A percentile compares a stretch with the other conserved stretches of the same genome.
Evolutionary conservation across 768 basidiomycete genomes (phyloP).

Genomic region (Rhodosporidiobolus odoratus): DNA sequence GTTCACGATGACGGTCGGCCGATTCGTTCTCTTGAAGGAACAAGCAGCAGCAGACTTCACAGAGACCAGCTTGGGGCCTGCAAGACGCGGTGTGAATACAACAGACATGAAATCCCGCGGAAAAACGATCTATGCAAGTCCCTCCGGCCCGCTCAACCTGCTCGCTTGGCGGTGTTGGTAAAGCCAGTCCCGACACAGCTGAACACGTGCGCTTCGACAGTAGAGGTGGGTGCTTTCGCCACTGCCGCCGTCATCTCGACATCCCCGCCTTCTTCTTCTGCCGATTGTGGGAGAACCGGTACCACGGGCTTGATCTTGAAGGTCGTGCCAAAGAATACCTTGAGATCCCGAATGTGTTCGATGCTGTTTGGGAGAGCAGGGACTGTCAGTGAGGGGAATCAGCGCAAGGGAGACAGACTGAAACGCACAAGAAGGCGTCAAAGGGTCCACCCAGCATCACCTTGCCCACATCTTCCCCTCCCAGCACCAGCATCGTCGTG

Average conservation of each 20-base stretch:
- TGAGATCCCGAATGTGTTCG: conserved; percentile 80
- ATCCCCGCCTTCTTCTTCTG: conserved; percentile 29
- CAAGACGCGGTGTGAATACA: neutral
- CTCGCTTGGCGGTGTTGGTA: conserved; percentile 61
- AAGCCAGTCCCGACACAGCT: conserved; percentile 92
- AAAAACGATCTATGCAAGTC: neutral
- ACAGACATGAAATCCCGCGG: neutral
- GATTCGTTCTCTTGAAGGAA: too few species aligned
- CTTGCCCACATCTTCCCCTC: conserved; percentile 91
- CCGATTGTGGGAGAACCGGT: conserved; percentile 8
- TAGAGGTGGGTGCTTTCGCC: conserved; percentile 51
- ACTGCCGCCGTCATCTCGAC: conserved; percentile 51
- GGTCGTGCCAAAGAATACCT: conserved; percentile 75
- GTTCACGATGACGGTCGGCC: too few species aligned
- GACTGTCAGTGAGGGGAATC: neutral
- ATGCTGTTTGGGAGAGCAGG: conserved; percentile 54
- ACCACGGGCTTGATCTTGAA: conserved; percentile 69
- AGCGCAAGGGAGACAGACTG: conserved; percentile 37
- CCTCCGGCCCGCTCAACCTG: conserved; percentile 19
- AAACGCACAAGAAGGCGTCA: conserved; percentile 22
- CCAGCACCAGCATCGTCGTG: conserved; percentile 85
- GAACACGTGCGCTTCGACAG: conserved; percentile 63
- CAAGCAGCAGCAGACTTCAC: too few species aligned
- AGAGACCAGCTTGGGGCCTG: neutral
- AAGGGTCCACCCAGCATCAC: conserved; percentile 67